phyloP scores from a whole-genome alignment of 352 stramenopile species.

The Pilasporangium apinafurcum region DNA sequence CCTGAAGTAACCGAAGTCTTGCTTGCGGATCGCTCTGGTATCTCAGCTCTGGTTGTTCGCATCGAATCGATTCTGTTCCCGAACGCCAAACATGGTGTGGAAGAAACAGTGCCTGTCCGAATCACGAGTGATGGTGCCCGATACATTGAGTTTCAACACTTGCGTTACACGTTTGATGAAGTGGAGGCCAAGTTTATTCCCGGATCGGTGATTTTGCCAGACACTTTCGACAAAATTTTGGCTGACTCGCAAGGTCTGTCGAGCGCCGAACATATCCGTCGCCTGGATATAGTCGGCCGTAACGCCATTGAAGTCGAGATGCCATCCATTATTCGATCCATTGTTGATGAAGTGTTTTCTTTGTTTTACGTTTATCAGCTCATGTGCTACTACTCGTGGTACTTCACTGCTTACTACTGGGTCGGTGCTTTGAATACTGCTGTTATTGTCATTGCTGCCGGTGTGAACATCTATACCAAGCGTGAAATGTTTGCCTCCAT shows the following conservation, averaged over 20 bases:
- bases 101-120: conserved; percentile 46
- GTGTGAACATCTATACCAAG: conserved; percentile 68
- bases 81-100: conserved; percentile 27
- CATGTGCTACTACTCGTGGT: conserved; percentile 84
- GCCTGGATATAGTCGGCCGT: conserved; percentile 39
- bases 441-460: conserved; percentile 43
- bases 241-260: conserved; percentile 41
- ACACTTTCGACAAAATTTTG: conserved; percentile 41
- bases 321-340: conserved; percentile 35
- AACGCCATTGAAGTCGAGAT: conserved; percentile 66
- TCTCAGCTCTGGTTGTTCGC: conserved; percentile 45
- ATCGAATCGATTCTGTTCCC: conserved; percentile 41
- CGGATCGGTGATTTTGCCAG: conserved; percentile 31
- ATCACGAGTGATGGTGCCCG: conserved; percentile 24
- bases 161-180: conserved; percentile 52
- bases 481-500: conserved; percentile 44
- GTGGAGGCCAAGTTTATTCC: conserved; percentile 40
- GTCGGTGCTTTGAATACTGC: conserved; percentile 53
- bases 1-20: conserved; percentile 46
- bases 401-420: conserved; percentile 61
- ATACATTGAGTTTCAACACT: conserved; percentile 54
- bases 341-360: conserved; percentile 61
- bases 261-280: conserved; percentile 20
- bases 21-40: conserved; percentile 45
- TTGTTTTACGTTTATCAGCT: conserved; percentile 84